Base-by-base conservation (phyloP, 139 green algal genomes). In the Volvox reticuliferus region DNA sequence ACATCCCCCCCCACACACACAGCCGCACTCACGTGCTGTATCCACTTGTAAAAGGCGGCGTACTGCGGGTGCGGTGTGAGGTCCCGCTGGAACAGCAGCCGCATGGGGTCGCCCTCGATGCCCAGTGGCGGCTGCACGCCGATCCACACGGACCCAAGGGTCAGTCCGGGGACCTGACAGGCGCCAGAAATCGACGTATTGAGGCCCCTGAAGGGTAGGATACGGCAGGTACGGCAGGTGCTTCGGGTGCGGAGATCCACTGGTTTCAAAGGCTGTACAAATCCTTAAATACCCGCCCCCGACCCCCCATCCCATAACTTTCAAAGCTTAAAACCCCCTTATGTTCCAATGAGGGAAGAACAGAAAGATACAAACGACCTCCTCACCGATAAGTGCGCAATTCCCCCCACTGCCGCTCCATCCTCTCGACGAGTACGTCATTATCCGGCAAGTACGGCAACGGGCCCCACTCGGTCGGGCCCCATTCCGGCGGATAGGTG, bases 41-140 rank as follows among this genome's bases (percentile, higher is more conserved):
- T 93, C 95, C 95, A 99, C 93, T 98, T 97, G 96, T 99, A 99
- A 90, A 98, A 98, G 67, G 98, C 98, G 32, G 96, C 97, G 85
- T 89, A 89, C 85, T 89, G 96, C 1, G 98, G 98, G 93, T 99
- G 98, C n/a, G 98, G 98, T 17, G 98, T 99, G 67, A 99, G 95
- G 94, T 99, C 98, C 0, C 98, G 92, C 92, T 99, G 96, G 89
- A 99, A 99, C 37, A 99, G 96, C 81, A 99, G 97, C 14, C 98
- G 95, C 98, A 99, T 99, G 33, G 98, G 98, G 92, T 99, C 98
- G 24, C 98, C 98, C 93, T 99, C 98, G 30, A 99, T 76, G 0
- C 98, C 98, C 88, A 99, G 94, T 37, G 97, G 83, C 24, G 98
- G 98, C 91, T 97, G 96, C 81, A 99, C 97, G 1, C 97, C 98